Percentiles rank a stretch among this genome's conserved stretches.
phyloP scores from a whole-genome alignment of 1,284 basidiomycete genomes.

The Amylostereum chailletii region DNA sequence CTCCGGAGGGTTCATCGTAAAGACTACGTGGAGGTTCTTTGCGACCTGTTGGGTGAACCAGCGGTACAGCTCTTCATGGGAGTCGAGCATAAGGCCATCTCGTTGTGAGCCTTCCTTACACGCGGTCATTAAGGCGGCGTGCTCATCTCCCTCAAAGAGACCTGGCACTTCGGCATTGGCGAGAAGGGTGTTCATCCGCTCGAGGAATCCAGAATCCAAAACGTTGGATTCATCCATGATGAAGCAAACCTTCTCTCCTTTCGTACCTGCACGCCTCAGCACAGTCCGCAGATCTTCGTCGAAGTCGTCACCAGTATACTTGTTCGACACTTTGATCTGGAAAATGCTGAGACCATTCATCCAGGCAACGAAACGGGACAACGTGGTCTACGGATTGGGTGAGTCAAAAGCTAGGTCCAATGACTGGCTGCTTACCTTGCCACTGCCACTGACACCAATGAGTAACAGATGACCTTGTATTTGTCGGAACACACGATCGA shows the following conservation, averaged over 20 bases:
- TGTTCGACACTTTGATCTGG: slow-evolving; percentile 98
- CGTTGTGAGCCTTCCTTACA: slow-evolving; percentile 98
- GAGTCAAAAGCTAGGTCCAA: slow-evolving; percentile 7
- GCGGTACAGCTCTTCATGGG: slow-evolving; percentile 91
- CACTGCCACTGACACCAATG: slow-evolving; percentile 96
- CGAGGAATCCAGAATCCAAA: slow-evolving; percentile 95
- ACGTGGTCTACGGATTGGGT: slow-evolving; percentile 63
- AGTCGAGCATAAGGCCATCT: slow-evolving; percentile 96
- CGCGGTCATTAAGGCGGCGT: slow-evolving; percentile 93
- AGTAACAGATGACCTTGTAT: slow-evolving; percentile 93
- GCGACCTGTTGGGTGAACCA: slow-evolving; percentile 98
- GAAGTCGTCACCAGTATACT: slow-evolving; percentile 97
- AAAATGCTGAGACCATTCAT: slow-evolving; percentile 99
- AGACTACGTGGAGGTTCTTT: slow-evolving; percentile 94
- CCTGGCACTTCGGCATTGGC: slow-evolving; percentile 99
- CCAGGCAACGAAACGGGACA: slow-evolving; percentile 99
- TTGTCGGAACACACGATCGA: slow-evolving; percentile 99
- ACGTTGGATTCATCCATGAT: slow-evolving; percentile 99
- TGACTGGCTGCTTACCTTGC: slow-evolving; percentile 60
- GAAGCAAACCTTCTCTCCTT: slow-evolving; percentile 98
- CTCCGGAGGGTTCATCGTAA: slow-evolving; percentile 99
- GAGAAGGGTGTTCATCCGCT: slow-evolving; percentile 97
- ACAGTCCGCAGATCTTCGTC: slow-evolving; percentile 95
- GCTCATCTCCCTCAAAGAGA: slow-evolving; percentile 96
- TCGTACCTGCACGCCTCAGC: slow-evolving; percentile 90